phyloP scores from a whole-genome alignment of 805 yeast genomes.

The Sugiyamaella valdiviana region DNA sequence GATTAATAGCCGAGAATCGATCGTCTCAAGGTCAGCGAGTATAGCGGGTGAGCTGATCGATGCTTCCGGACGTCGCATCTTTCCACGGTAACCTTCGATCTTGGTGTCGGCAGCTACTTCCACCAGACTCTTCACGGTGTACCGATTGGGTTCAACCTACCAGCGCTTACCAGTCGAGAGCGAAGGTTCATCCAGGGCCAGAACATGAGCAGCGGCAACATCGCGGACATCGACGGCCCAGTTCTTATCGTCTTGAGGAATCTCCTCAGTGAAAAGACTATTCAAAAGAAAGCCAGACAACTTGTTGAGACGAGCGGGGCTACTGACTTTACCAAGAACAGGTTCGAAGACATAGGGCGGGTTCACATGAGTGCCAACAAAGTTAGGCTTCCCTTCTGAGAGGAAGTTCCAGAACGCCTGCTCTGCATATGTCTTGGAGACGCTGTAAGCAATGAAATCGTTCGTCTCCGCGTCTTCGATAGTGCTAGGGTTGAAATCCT shows the following conservation, averaged over 20 bases:
- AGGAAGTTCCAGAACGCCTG: constrained; percentile 50
- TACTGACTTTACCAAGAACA: constrained; percentile 23
- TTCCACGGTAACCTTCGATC: no score
- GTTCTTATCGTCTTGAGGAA: neutral
- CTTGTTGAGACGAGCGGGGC: constrained; percentile 18
- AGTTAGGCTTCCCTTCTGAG: constrained; percentile 26
- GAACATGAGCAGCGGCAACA: constrained; percentile 52
- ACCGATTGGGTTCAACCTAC: neutral
- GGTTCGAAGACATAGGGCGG: constrained; percentile 34
- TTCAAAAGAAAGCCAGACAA: neutral
- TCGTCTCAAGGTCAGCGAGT: no score
- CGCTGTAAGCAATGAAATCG: constrained; percentile 26
- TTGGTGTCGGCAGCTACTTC: no score
- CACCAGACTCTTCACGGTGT: no score
- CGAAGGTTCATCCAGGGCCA: constrained; percentile 39
- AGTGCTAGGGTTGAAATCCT: constrained; percentile 33
- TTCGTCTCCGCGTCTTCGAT: constrained; percentile 22
- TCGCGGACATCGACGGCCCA: constrained; percentile 52
- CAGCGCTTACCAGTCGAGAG: neutral
- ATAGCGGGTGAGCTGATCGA: no score
- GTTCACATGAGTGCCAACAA: constrained; percentile 24
- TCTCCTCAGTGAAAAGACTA: neutral
- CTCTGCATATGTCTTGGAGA: constrained; percentile 52
- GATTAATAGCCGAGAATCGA: no score
- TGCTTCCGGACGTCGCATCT: no score